Evolutionary conservation across 2,329 filamentous ascomycete species (phyloP).

Genomic region (Fusarium sp.): DNA sequence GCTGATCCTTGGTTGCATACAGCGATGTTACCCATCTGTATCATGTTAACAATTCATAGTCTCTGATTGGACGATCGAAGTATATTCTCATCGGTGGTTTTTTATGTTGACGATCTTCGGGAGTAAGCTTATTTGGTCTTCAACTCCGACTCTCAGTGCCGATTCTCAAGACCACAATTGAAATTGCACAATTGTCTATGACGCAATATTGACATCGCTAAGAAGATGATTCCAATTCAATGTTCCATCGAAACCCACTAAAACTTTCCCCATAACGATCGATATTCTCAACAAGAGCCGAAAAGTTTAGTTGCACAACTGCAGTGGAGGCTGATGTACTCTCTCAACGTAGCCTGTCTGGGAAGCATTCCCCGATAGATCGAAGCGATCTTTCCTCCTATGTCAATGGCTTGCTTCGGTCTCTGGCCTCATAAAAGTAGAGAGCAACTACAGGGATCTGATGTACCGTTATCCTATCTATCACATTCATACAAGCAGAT

Average conservation of each 20-base stretch:
- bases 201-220: not conserved
- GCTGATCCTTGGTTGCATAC: not conserved
- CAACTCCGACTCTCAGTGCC: conserved; percentile 8
- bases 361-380: conserved; percentile 5
- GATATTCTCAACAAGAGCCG: not conserved
- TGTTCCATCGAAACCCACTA: conserved; percentile 18
- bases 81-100: conserved; percentile 1
- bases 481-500: conserved; percentile 7
- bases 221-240: not conserved
- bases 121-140: conserved; percentile 25
- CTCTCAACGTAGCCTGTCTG: not conserved
- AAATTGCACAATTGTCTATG: conserved; percentile 8
- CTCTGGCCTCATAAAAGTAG: not conserved
- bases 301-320: conserved; percentile 19
- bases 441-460: not conserved
- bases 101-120: conserved; percentile 21
- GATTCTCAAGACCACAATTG: not conserved
- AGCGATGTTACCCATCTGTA: conserved; percentile 10
- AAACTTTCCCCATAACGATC: not conserved
- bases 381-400: not conserved
- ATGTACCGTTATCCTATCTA: conserved; percentile 3
- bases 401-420: not conserved
- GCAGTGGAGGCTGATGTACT: not conserved
- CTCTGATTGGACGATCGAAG: conserved; percentile 32
- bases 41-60: conserved; percentile 29